A percentile compares a stretch with the other conserved stretches of the same genome.
These are phyloP conservation scores for Fabrea salina DNA, from an alignment of 169 alveolate genomes.

Conservation along the genomic window DNA sequence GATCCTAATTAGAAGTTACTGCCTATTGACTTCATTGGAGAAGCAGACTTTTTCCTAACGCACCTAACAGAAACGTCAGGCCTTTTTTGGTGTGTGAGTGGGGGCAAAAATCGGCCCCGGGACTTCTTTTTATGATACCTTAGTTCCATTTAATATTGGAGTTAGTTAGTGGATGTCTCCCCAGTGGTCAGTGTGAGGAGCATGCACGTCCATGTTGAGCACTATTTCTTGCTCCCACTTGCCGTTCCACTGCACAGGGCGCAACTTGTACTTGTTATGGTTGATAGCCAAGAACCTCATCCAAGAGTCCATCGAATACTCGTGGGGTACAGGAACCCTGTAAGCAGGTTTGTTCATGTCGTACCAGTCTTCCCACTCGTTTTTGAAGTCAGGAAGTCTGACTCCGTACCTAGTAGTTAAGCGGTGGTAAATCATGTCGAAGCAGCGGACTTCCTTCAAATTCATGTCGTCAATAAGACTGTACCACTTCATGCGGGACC, in stretches of 20 bases:
- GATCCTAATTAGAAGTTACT: too few species aligned
- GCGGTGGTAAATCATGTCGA: not conserved
- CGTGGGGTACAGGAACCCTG: constrained; percentile 11
- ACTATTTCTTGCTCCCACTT: constrained; percentile 37
- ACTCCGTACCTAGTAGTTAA: not conserved
- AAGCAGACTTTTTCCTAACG: too few species aligned
- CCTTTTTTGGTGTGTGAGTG: too few species aligned
- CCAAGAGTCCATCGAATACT: not conserved
- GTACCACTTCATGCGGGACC: not conserved
- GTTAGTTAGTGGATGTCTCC: constrained; percentile 12
- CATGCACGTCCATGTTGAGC: constrained; percentile 24
- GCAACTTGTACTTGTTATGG: not conserved
- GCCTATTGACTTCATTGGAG: too few species aligned
- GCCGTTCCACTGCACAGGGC: constrained; percentile 31
- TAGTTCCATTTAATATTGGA: too few species aligned
- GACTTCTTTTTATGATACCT: too few species aligned
- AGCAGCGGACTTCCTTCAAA: not conserved
- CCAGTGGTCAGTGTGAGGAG: constrained; percentile 35
- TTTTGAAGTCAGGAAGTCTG: not conserved
- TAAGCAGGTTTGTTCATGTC: constrained; percentile 31
- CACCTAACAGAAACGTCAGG: too few species aligned
- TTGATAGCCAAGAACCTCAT: not conserved
- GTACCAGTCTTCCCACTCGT: constrained; percentile 36
- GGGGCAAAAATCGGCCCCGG: too few species aligned
- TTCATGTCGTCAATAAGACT: not conserved